Conservation (phyloP, 169 alveolate species). For the Cryptosporidium felis region DNA sequence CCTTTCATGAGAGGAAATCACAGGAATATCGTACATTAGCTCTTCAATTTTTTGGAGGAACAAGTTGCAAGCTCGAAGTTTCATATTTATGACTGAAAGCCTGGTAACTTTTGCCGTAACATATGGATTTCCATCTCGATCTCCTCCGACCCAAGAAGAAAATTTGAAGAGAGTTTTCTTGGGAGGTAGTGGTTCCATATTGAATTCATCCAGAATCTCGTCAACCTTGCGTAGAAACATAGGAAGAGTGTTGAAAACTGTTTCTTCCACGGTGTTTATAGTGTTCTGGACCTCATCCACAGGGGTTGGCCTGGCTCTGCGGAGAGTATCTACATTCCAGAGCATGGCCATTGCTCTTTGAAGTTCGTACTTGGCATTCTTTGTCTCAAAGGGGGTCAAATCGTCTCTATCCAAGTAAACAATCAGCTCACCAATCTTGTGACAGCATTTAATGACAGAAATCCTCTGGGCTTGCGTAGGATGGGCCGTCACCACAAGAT, state of each 20-base stretch:
- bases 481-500: constrained; percentile 83
- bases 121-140: constrained; percentile 87
- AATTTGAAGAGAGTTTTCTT: constrained; percentile 74
- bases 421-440: constrained; percentile 76
- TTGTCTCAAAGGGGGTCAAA: constrained; percentile 75
- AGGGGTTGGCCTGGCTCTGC: constrained; percentile 83
- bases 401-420: constrained; percentile 77
- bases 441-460: constrained; percentile 77
- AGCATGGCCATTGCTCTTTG: constrained; percentile 75
- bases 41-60: constrained; percentile 54
- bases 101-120: constrained; percentile 83
- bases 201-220: constrained; percentile 74
- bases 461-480: constrained; percentile 83
- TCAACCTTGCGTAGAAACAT: constrained; percentile 78
- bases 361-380: constrained; percentile 73
- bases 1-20: constrained; percentile 45
- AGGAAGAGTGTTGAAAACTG: constrained; percentile 77
- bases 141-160: constrained; percentile 88
- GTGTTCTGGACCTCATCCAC: constrained; percentile 77
- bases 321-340: constrained; percentile 81
- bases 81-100: constrained; percentile 76
- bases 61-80: constrained; percentile 76
- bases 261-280: constrained; percentile 74
- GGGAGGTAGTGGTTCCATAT: constrained; percentile 79
- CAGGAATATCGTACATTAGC: constrained; percentile 66